Evolutionary conservation across 2,329 filamentous ascomycete species (phyloP).

Genomic region (Diaporthe caulivora): DNA sequence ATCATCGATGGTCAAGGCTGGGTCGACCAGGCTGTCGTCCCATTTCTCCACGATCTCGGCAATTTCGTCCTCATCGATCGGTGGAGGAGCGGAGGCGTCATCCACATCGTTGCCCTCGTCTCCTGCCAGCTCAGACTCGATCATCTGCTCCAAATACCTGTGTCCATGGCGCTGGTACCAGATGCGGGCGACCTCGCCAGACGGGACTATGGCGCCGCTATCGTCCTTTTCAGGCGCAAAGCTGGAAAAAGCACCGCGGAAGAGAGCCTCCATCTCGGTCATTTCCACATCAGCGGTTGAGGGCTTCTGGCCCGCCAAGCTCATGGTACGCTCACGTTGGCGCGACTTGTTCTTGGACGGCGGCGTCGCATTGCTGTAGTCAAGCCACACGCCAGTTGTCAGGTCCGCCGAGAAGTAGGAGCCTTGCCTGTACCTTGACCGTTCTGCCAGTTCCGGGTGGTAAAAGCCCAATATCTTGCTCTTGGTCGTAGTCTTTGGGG

Average conservation of each 20-base stretch:
- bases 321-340: constrained; percentile 79
- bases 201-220: constrained; percentile 76
- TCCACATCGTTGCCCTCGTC: constrained; percentile 53
- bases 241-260: constrained; percentile 82
- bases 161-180: constrained; percentile 83
- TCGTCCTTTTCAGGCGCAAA: constrained; percentile 84
- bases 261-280: constrained; percentile 79
- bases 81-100: constrained; percentile 48
- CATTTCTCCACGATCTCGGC: constrained; percentile 69
- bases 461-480: constrained; percentile 56
- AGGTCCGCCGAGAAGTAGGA: constrained; percentile 77
- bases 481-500: constrained; percentile 77
- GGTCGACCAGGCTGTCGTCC: constrained; percentile 70
- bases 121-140: constrained; percentile 62
- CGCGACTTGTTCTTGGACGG: constrained; percentile 69
- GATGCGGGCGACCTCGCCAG: constrained; percentile 74
- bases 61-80: constrained; percentile 65
- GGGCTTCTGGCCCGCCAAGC: constrained; percentile 71
- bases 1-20: constrained; percentile 61
- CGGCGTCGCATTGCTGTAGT: constrained; percentile 74
- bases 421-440: constrained; percentile 64
- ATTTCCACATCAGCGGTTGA: constrained; percentile 68
- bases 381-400: constrained; percentile 76
- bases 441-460: constrained; percentile 58
- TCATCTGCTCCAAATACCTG: constrained; percentile 73